A percentile compares a stretch with the other conserved stretches of the same genome.
These are phyloP conservation scores for Pyrenophora teres DNA, from an alignment of 2,329 filamentous ascomycete genomes.

Conservation along the genomic window DNA sequence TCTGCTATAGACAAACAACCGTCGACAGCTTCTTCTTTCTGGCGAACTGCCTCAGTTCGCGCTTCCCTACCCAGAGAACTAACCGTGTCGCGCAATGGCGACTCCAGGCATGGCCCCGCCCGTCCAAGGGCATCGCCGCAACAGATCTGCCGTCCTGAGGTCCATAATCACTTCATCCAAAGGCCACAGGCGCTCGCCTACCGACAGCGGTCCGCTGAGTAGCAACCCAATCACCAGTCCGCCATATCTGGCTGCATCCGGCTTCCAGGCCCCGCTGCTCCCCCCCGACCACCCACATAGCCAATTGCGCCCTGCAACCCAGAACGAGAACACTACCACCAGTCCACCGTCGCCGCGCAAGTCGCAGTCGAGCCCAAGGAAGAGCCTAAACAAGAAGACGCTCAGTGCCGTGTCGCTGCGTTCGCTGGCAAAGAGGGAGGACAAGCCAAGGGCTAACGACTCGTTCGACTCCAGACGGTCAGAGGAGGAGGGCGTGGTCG, in stretches of 20 bases:
- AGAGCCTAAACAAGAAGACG: constrained; percentile 57
- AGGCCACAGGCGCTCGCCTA: constrained; percentile 55
- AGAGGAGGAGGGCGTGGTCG: constrained; percentile 34
- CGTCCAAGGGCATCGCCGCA: constrained; percentile 42
- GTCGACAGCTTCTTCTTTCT: constrained; percentile 20
- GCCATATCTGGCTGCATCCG: constrained; percentile 34
- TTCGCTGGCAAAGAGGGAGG: constrained; percentile 51
- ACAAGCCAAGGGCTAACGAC: constrained; percentile 40
- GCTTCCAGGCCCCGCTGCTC: constrained; percentile 49
- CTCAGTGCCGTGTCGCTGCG: constrained; percentile 60
- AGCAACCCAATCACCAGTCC: constrained; percentile 22
- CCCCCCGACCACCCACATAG: constrained; percentile 57
- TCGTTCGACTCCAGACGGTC: constrained; percentile 36
- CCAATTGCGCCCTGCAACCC: constrained; percentile 32
- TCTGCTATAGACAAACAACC: constrained; percentile 30
- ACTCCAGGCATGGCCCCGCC: constrained; percentile 28
- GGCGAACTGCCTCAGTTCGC: constrained; percentile 11
- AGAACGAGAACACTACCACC: constrained; percentile 46
- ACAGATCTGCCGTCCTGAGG: constrained; percentile 54
- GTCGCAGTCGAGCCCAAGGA: constrained; percentile 44
- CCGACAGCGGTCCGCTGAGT: constrained; percentile 43
- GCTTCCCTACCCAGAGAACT: constrained; percentile 9
- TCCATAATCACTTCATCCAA: constrained; percentile 54
- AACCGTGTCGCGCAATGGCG: constrained; percentile 26
- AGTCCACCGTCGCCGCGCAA: constrained; percentile 45